Percentiles rank a stretch among this genome's conserved stretches.
phyloP scores from a whole-genome alignment of 2,329 filamentous ascomycete species.

The Leptographium radiaticola region DNA sequence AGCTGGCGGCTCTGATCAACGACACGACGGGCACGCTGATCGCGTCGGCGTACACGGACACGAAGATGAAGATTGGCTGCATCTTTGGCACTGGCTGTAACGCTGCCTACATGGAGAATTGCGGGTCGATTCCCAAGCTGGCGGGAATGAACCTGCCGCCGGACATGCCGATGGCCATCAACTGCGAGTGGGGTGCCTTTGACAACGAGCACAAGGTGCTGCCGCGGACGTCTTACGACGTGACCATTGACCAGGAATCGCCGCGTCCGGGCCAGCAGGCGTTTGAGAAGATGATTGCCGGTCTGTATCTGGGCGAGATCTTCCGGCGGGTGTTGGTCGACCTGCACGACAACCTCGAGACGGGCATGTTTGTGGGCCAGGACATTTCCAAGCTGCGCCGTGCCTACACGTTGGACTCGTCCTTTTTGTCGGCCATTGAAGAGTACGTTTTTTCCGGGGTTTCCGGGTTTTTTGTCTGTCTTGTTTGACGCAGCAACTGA shows the following conservation, averaged over 20 bases:
- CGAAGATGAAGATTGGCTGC: conserved; percentile 84
- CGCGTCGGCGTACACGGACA: conserved; percentile 92
- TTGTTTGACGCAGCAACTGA: neutral
- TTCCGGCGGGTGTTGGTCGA: conserved; percentile 82
- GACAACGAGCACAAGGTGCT: conserved; percentile 88
- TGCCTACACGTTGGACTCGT: conserved; percentile 81
- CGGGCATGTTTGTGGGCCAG: conserved; percentile 71
- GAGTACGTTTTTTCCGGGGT: conserved; percentile 41
- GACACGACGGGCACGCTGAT: conserved; percentile 96
- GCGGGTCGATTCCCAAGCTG: conserved; percentile 83
- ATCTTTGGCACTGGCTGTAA: conserved; percentile 99
- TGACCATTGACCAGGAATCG: conserved; percentile 79
- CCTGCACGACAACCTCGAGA: conserved; percentile 63
- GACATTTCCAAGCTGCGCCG: conserved; percentile 70
- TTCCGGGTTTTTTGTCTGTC: neutral
- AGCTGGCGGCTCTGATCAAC: conserved; percentile 86
- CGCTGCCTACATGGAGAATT: conserved; percentile 94
- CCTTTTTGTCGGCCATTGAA: conserved; percentile 86
- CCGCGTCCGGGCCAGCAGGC: conserved; percentile 87
- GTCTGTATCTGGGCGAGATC: conserved; percentile 86
- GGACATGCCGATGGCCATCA: conserved; percentile 82
- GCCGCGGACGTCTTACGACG: conserved; percentile 73
- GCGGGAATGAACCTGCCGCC: conserved; percentile 79
- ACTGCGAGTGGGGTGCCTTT: conserved; percentile 95
- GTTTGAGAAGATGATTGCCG: conserved; percentile 97